Evolutionary conservation across 2,329 filamentous ascomycete species (phyloP), one percentile per base, ranked within the genome.

Genomic region (Venturia aucupariae): DNA sequence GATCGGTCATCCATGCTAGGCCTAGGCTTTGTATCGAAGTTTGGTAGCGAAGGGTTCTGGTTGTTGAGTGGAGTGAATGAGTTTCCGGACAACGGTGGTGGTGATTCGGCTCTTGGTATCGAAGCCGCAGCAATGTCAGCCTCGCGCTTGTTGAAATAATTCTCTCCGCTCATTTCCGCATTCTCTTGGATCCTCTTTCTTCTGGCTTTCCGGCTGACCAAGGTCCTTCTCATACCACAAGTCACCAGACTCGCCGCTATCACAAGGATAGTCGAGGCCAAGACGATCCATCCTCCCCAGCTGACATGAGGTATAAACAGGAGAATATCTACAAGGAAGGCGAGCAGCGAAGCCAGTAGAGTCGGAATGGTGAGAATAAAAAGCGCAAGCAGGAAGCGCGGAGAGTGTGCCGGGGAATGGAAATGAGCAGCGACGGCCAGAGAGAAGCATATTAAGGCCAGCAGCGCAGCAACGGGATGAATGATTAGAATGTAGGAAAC

Each of bases 111-210:
- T 68, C 79, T 77, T 35, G 79, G 77, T 35, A 79, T 71, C n/a
- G 69, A 66, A 22, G 73, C 68, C 38, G 73, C 70, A 24, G 75
- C 75, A 69, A 76, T 73, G 69, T 82, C 77, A 71, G 66, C 68
- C 72, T 65, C 71, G 71, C 81, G 75, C 72, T 79, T 77, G 69
- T 78, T 75, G 76, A 95, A 97, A 74, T 89, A 97, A 72, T 92
- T 94, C 71, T 94, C 87, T 35, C 93, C 93, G 73, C 90, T 97
- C 92, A 97, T 97, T 74, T 97, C 92, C 8, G 92, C 90, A 73
- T 97, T 96, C 75, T 95, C 90, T 2, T 87, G 91, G 72, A 97
- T 95, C 57, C 91, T 86, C 79, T 88, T 90, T 81, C 94, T 92
- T 67, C 92, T 85, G n/a, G 92, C 90, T 78, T 97, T 97, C 70